Conservation (phyloP, 1,284 basidiomycete species). For the Salmacisia buchloeana region DNA sequence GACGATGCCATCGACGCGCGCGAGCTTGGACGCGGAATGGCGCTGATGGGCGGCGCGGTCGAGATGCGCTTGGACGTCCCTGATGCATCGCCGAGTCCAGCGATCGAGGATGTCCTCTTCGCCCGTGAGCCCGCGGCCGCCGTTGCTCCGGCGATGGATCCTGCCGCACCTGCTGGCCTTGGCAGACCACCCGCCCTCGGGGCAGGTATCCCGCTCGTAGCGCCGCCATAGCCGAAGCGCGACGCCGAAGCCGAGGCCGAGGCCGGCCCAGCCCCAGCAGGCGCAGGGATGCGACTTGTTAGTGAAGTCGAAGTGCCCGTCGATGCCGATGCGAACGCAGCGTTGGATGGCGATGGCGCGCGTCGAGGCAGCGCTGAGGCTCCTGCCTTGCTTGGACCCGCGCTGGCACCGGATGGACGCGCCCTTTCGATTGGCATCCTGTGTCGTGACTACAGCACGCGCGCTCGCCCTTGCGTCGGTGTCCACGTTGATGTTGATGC, state of each 20-base stretch:
- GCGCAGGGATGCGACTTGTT: no score
- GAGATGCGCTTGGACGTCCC: no score
- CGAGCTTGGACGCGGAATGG: neutral
- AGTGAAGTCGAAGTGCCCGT: no score
- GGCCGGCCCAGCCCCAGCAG: neutral
- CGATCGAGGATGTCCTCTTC: neutral
- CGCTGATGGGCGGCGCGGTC: no score
- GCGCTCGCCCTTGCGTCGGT: no score
- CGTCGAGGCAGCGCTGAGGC: neutral
- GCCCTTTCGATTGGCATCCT: neutral
- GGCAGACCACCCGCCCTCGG: neutral
- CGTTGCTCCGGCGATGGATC: neutral
- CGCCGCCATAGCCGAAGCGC: neutral
- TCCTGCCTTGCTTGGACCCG: neutral
- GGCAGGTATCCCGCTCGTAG: neutral
- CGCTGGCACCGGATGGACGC: neutral
- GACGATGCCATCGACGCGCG: constrained; percentile 2
- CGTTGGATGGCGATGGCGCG: neutral
- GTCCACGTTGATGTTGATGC: no score
- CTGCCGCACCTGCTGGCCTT: neutral
- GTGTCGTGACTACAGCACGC: no score
- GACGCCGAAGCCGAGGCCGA: neutral
- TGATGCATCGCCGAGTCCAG: neutral
- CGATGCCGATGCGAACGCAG: neutral
- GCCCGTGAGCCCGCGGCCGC: neutral